Percentiles rank a stretch among this genome's conserved stretches.
These are phyloP conservation scores for Picochlorum sp. DNA, from an alignment of 139 green algal species.

Conservation along the genomic window DNA sequence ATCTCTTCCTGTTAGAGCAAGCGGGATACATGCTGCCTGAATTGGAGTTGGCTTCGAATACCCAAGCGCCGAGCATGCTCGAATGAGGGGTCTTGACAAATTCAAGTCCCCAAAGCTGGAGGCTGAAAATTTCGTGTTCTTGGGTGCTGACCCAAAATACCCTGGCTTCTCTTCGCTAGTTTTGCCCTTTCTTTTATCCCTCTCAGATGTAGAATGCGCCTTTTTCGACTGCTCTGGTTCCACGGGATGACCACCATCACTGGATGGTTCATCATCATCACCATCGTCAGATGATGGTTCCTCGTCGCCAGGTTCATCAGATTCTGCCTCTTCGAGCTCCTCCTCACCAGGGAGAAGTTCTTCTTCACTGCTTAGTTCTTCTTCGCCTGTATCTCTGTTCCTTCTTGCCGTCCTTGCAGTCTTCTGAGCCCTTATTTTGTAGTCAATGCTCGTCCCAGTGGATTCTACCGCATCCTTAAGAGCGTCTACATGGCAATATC, in stretches of 20 bases:
- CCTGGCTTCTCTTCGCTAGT: constrained; percentile 17
- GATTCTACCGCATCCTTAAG: constrained; percentile 35
- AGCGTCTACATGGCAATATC: constrained; percentile 26
- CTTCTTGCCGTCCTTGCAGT: background rate
- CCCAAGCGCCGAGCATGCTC: constrained; percentile 75
- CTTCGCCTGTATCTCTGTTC: constrained; percentile 33
- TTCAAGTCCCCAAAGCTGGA: constrained; percentile 74
- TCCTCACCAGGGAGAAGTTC: background rate
- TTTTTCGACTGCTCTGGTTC: constrained; percentile 17
- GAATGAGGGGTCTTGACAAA: constrained; percentile 78
- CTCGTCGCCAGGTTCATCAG: constrained; percentile 15
- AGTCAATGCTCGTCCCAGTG: constrained; percentile 49
- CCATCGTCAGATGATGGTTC: constrained; percentile 19
- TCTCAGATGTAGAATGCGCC: constrained; percentile 8
- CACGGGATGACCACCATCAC: constrained; percentile 10
- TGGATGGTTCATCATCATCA: constrained; percentile 10
- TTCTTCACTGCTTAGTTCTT: background rate
- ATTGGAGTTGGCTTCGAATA: constrained; percentile 91
- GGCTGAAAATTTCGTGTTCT: constrained; percentile 58
- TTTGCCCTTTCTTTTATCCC: background rate
- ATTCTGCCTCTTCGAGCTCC: background rate
- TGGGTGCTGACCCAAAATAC: constrained; percentile 52
- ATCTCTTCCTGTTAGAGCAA: constrained; percentile 86
- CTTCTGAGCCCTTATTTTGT: constrained; percentile 28
- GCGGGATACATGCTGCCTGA: constrained; percentile 88